phyloP scores from a whole-genome alignment of 257 asterid genomes.

The Scutellaria baicalensis region DNA sequence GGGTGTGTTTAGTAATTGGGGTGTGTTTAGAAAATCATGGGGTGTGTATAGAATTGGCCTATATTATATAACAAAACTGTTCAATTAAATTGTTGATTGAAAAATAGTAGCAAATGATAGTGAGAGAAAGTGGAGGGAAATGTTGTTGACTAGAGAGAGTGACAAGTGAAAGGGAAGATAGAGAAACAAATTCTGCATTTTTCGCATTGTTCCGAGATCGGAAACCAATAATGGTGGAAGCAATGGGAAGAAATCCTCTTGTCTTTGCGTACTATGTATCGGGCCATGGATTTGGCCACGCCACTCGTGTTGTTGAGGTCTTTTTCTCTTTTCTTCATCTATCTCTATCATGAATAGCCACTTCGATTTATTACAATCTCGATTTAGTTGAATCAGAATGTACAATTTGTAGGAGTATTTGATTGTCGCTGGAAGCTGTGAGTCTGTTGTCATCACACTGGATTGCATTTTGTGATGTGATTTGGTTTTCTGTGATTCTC shows the following conservation, averaged over 20 bases:
- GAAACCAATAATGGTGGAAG: slow-evolving; percentile 24
- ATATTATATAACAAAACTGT: too few relatives aligned
- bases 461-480: background rate
- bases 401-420: background rate
- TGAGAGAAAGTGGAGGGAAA: background rate
- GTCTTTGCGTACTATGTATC: slow-evolving; percentile 67
- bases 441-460: background rate
- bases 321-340: background rate
- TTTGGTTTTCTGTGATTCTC: background rate
- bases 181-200: background rate
- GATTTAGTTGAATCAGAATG: background rate
- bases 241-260: slow-evolving; percentile 31
- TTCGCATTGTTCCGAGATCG: background rate
- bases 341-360: background rate
- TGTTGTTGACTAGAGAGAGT: background rate
- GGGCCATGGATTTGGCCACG: slow-evolving; percentile 74
- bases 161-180: background rate
- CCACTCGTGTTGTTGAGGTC: slow-evolving; percentile 68
- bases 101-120: too few relatives aligned
- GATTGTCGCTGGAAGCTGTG: background rate
- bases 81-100: too few relatives aligned
- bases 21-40: too few relatives aligned
- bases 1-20: too few relatives aligned
- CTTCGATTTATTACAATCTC: background rate
- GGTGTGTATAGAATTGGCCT: too few relatives aligned